Percentiles rank a stretch among this genome's conserved stretches.
phyloP scores from a whole-genome alignment of 805 yeast species.

The Candida koratica region DNA sequence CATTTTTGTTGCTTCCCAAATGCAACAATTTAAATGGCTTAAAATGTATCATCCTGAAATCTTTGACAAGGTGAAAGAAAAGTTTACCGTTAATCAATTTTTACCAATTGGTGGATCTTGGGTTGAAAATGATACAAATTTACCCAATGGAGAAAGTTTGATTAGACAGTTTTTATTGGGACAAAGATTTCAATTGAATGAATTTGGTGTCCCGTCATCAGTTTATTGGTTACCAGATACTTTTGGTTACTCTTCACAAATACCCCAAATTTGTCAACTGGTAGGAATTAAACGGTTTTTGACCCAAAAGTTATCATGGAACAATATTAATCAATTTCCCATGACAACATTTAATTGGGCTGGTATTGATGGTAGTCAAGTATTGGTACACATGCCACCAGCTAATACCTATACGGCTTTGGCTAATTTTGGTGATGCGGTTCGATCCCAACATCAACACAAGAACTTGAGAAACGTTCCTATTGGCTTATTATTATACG shows the following conservation, averaged over 20 bases:
- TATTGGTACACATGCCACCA: constrained; percentile 96
- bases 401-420: constrained; percentile 91
- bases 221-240: constrained; percentile 97
- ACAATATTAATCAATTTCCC: constrained; percentile 88
- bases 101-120: constrained; percentile 95
- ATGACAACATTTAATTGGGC: constrained; percentile 92
- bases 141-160: constrained; percentile 92
- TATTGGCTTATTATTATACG: constrained; percentile 76
- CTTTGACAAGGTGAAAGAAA: constrained; percentile 58
- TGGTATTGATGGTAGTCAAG: constrained; percentile 90
- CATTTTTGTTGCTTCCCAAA: constrained; percentile 91
- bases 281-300: constrained; percentile 81
- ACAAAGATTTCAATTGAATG: constrained; percentile 74
- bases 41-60: constrained; percentile 81
- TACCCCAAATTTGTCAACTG: constrained; percentile 87
- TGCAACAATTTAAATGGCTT: constrained; percentile 94
- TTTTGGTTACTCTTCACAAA: constrained; percentile 92
- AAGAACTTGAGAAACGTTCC: constrained; percentile 79
- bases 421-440: constrained; percentile 91
- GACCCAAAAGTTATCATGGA: constrained; percentile 96
- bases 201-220: constrained; percentile 72
- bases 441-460: constrained; percentile 74
- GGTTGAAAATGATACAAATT: constrained; percentile 96
- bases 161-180: constrained; percentile 87
- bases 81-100: constrained; percentile 68